These are phyloP conservation scores for Morella rubra DNA, from an alignment of 306 rosid species.

Conservation along the genomic window DNA sequence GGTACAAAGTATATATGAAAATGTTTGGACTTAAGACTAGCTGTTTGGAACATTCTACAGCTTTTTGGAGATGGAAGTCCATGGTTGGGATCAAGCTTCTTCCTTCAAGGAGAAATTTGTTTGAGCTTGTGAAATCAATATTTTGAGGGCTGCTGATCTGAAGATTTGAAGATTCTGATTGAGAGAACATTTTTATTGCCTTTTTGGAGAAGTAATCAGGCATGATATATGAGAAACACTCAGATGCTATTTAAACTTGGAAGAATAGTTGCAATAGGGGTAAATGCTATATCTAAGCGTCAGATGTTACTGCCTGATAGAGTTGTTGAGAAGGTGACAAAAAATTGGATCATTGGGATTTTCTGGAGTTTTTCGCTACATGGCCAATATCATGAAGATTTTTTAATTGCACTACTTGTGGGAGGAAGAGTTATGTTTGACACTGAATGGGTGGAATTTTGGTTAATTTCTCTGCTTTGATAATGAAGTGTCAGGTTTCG, in stretches of 20 bases:
- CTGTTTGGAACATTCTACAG: not conserved
- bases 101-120: not conserved
- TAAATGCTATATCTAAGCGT: not conserved
- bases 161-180: not conserved
- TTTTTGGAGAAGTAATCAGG: not conserved
- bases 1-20: not conserved
- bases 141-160: slow-evolving; percentile 1
- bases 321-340: not conserved
- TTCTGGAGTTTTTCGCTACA: not conserved
- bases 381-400: not conserved
- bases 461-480: not conserved
- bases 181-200: not conserved
- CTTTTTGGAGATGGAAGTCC: not conserved
- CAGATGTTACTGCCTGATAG: not conserved
- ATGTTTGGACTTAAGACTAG: not conserved
- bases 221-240: not conserved
- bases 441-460: not conserved
- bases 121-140: not conserved
- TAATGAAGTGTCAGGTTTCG: not conserved
- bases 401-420: not conserved
- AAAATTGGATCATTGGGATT: not conserved
- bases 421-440: not conserved
- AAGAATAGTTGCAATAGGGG: not conserved
- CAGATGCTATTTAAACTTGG: not conserved
- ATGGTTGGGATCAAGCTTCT: slow-evolving; percentile 7